A percentile compares a stretch with the other conserved stretches of the same genome.
Conservation (phyloP, 1,284 basidiomycete species). For the Cryptococcus sp. region DNA sequence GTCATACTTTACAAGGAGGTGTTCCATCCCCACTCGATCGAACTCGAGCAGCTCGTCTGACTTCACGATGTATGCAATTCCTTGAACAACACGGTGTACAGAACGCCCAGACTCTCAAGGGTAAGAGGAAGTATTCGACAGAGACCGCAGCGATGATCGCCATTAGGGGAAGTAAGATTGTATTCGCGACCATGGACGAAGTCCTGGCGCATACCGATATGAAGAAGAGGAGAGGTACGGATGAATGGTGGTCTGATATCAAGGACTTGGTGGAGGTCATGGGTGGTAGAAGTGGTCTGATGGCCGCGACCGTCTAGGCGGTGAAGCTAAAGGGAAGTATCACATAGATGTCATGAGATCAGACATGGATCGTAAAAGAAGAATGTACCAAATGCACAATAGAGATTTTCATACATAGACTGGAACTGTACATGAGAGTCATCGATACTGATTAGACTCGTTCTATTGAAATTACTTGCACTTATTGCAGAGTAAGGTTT, state of each 20-base stretch:
- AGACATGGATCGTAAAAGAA: neutral
- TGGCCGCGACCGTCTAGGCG: conserved; percentile 4
- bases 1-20: conserved; percentile 94
- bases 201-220: conserved; percentile 85
- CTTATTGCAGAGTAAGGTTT: conserved; percentile 13
- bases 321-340: neutral
- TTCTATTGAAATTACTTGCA: too few relatives aligned
- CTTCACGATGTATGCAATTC: conserved; percentile 90
- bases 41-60: conserved; percentile 80
- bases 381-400: neutral
- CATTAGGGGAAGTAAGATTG: conserved; percentile 72
- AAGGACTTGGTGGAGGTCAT: conserved; percentile 69
- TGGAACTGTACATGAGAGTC: too few relatives aligned
- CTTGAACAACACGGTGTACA: conserved; percentile 71
- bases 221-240: conserved; percentile 76
- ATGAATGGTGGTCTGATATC: conserved; percentile 72
- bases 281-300: conserved; percentile 42
- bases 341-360: neutral
- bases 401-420: neutral
- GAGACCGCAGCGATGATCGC: conserved; percentile 81
- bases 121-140: conserved; percentile 19
- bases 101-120: conserved; percentile 25
- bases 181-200: conserved; percentile 77
- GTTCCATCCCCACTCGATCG: conserved; percentile 92
- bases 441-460: too few relatives aligned